Conservation (phyloP, 192 early-diverging fungal species). For the Coemansia sp. region DNA sequence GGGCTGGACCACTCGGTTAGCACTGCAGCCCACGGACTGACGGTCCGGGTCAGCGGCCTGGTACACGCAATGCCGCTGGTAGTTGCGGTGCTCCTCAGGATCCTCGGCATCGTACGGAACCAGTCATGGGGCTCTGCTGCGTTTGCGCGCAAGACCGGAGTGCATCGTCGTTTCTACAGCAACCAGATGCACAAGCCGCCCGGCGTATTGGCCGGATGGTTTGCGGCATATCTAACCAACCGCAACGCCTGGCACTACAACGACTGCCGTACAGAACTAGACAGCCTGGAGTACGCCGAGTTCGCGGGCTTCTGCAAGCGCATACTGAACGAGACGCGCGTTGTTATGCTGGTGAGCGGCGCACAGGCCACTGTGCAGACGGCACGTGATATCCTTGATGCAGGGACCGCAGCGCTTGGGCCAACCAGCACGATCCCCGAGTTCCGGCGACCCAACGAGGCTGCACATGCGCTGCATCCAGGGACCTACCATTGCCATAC, state of each 20-base stretch:
- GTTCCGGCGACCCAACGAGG: not conserved
- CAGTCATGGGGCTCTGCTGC: not conserved
- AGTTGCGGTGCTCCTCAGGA: not conserved
- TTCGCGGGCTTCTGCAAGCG: not conserved
- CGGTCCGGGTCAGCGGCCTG: not conserved
- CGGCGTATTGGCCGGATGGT: not conserved
- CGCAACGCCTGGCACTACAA: not conserved
- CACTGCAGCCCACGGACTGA: slow-evolving; percentile 1
- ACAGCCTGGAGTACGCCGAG: not conserved
- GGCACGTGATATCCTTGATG: not conserved
- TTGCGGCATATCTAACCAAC: not conserved
- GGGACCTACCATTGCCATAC: slow-evolving; percentile 17
- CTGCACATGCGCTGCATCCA: slow-evolving; percentile 3
- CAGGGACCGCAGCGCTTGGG: not conserved
- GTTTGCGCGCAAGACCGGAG: not conserved
- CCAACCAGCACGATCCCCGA: not conserved
- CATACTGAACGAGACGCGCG: not conserved
- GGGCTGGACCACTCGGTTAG: not conserved
- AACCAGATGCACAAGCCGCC: not conserved
- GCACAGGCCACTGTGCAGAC: not conserved
- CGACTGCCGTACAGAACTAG: not conserved
- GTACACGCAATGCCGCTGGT: not conserved
- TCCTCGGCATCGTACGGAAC: not conserved
- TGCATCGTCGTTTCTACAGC: not conserved
- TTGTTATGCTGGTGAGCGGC: slow-evolving; percentile 11